Base-by-base conservation (phyloP, 1,139 yeast genomes). In the Hemisphaericaspora subhashii region DNA sequence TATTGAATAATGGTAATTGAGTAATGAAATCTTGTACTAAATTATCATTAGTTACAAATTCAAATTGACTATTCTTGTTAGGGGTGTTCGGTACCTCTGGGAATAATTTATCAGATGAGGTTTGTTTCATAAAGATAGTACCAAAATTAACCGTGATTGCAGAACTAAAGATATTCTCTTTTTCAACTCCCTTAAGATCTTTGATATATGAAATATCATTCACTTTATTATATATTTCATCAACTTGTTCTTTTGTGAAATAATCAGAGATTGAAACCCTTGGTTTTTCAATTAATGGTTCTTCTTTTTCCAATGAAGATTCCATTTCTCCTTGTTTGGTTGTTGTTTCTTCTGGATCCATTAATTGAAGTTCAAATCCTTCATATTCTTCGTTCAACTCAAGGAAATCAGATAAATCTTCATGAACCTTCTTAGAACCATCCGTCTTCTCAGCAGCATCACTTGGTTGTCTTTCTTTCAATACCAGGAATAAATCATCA, bases 21-120 rank as follows among this genome's bases (percentile, higher is more conserved):
- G 74, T 52, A 2, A 70, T 52, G 36, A 64, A 62, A 39, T 75
- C 73, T 39, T 58, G 64, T 1, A 67, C 58, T 26, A 67, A 58
- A 6, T 79, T 71, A 5, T 72, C 57, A 34, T 69, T 66, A 17
- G 80, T 60, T 47, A 63, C 67, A 57, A 79, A 74, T 17, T 57
- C 57, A 42, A 54, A 60, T 37, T 53, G 35, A 25, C 26, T 27
- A 0, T 36, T 31, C 7, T 34, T 7, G 11, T 45, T 22, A 13
- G 18, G 22, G 10, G 31, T 30, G 13, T 31, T 10, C n/a, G 34
- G 34, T 3, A 53, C 44, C 8, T 33, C 23, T 11, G 42, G 36
- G 31, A 21, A 37, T 29, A 38, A 38, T 4, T 33, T 35, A 3
- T 39, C 38, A 11, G 45, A 37, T n/a, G 29, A 21, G 20, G 45